Conservation (phyloP, 2,329 filamentous ascomycete species). For the Bretziella fagacearum region DNA sequence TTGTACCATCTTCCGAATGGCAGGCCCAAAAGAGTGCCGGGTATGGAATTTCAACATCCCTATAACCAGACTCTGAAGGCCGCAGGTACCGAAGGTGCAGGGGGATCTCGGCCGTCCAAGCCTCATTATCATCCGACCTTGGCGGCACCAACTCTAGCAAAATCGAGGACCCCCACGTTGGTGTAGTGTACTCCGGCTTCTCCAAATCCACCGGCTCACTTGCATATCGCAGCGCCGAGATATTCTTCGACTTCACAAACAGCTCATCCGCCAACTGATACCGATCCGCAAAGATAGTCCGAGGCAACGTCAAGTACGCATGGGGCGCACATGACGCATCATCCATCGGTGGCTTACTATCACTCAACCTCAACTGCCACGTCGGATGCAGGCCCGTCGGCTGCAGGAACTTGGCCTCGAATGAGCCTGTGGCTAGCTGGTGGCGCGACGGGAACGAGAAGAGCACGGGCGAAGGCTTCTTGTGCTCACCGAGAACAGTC, state of each 20-base stretch:
- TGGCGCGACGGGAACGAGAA: slow-evolving; percentile 78
- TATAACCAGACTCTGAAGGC: slow-evolving; percentile 39
- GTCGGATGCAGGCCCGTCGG: slow-evolving; percentile 76
- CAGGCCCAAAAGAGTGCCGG: slow-evolving; percentile 89
- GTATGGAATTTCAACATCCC: slow-evolving; percentile 49
- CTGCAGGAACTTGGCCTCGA: slow-evolving; percentile 44
- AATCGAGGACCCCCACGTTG: slow-evolving; percentile 61
- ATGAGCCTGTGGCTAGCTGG: slow-evolving; percentile 36
- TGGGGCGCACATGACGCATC: slow-evolving; percentile 53
- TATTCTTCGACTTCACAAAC: slow-evolving; percentile 66
- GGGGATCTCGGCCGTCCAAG: slow-evolving; percentile 56
- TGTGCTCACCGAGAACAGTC: slow-evolving; percentile 59
- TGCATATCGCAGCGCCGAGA: slow-evolving; percentile 49
- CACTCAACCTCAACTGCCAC: slow-evolving; percentile 48
- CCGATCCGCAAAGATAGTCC: slow-evolving; percentile 65
- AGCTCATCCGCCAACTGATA: slow-evolving; percentile 66
- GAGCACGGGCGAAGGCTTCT: slow-evolving; percentile 53
- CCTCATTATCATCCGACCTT: slow-evolving; percentile 20
- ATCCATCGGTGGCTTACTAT: slow-evolving; percentile 31
- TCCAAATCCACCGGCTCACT: slow-evolving; percentile 74
- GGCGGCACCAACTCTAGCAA: slow-evolving; percentile 57
- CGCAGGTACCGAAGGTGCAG: slow-evolving; percentile 71
- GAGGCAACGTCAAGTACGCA: slow-evolving; percentile 69
- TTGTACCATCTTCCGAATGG: slow-evolving; percentile 43
- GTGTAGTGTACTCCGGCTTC: slow-evolving; percentile 65